These are phyloP conservation scores for Ophiosphaerella narmari DNA, from an alignment of 2,329 filamentous ascomycete genomes.

Conservation along the genomic window DNA sequence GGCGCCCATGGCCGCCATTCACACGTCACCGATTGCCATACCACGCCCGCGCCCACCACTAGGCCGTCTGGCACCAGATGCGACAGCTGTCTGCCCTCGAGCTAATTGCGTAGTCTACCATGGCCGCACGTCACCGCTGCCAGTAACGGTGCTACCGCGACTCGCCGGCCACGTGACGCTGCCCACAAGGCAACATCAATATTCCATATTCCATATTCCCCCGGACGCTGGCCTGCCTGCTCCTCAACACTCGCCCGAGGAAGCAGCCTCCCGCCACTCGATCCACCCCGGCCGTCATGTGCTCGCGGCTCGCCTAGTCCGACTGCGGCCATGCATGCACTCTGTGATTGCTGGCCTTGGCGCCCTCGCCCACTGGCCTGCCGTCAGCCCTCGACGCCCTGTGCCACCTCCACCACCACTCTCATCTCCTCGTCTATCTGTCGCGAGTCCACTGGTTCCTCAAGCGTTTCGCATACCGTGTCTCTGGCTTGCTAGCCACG, in stretches of 20 bases:
- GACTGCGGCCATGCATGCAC: constrained; percentile 19
- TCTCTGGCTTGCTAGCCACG: constrained; percentile 31
- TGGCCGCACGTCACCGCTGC: no score
- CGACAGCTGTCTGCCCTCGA: background rate
- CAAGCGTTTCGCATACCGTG: constrained; percentile 20
- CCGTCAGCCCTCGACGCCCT: constrained; percentile 22
- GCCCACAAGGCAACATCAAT: background rate
- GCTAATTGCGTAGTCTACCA: no score
- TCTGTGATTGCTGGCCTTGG: constrained; percentile 27
- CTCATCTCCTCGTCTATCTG: constrained; percentile 16
- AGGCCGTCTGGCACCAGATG: background rate
- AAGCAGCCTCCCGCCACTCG: constrained; percentile 21
- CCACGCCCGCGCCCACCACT: background rate
- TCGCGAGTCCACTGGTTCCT: constrained; percentile 27
- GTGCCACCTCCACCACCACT: constrained; percentile 33
- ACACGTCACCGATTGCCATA: constrained; percentile 4
- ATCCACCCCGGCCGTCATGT: constrained; percentile 6
- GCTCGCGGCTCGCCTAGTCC: constrained; percentile 22
- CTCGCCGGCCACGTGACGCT: background rate
- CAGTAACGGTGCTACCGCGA: no score
- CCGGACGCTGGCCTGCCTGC: background rate
- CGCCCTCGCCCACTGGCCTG: constrained; percentile 21
- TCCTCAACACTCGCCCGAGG: constrained; percentile 14
- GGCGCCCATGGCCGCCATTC: constrained; percentile 1
- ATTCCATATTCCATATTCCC: no score